A percentile compares a stretch with the other conserved stretches of the same genome.
These are phyloP conservation scores for Cyberlindnera amylophila DNA, from an alignment of 805 yeast genomes.

Conservation along the genomic window DNA sequence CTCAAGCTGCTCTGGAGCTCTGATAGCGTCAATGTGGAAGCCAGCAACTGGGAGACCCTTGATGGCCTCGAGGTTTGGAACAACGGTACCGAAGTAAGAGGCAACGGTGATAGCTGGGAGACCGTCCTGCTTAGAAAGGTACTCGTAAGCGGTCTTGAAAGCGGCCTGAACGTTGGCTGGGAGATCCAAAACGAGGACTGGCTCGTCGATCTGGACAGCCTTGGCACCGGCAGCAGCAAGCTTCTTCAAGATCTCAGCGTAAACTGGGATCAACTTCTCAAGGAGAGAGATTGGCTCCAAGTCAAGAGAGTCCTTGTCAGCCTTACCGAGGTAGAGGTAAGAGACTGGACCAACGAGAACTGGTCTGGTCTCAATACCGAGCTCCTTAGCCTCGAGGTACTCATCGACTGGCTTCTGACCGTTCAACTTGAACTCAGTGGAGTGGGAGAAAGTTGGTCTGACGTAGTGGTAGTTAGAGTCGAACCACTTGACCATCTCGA, in stretches of 20 bases:
- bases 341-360: constrained; percentile 96
- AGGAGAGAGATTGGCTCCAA: constrained; percentile 88
- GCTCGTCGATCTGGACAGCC: constrained; percentile 96
- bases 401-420: constrained; percentile 97
- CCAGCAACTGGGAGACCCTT: constrained; percentile 90
- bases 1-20: constrained; percentile 94
- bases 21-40: constrained; percentile 93
- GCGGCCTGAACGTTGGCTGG: constrained; percentile 80
- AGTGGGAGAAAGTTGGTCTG: constrained; percentile 96
- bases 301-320: constrained; percentile 96
- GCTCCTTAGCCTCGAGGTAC: constrained; percentile 94
- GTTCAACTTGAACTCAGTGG: constrained; percentile 92
- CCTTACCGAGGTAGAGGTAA: constrained; percentile 91
- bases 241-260: constrained; percentile 83
- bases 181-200: constrained; percentile 90
- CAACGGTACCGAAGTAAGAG: constrained; percentile 97
- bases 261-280: constrained; percentile 88
- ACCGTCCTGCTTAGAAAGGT: constrained; percentile 60
- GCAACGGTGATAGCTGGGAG: constrained; percentile 80
- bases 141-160: constrained; percentile 83
- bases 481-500: constrained; percentile 99
- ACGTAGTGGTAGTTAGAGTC: constrained; percentile 99
- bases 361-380: constrained; percentile 97
- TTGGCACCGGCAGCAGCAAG: constrained; percentile 93
- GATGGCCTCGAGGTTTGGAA: constrained; percentile 91